phyloP scores from a whole-genome alignment of 2,329 filamentous ascomycete species.

The Trichophaea hybrida region DNA sequence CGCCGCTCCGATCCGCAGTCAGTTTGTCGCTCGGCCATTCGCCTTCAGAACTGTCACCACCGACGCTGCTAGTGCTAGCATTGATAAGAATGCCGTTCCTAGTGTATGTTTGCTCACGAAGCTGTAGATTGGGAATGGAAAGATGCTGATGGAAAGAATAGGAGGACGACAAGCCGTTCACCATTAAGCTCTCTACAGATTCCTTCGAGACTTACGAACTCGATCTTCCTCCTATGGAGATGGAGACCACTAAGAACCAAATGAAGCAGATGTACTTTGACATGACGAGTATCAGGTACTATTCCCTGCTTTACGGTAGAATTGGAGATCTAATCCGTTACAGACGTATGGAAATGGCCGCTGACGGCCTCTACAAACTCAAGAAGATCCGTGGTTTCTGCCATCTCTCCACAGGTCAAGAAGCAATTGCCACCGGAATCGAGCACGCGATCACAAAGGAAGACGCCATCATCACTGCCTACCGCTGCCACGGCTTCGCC shows the following conservation, averaged over 20 bases:
- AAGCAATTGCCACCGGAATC: constrained; percentile 92
- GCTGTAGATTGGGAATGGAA: constrained; percentile 32
- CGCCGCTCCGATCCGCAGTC: constrained; percentile 39
- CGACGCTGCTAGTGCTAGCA: constrained; percentile 80
- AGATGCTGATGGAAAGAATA: constrained; percentile 31
- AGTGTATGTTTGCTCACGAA: constrained; percentile 43
- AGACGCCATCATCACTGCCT: constrained; percentile 93
- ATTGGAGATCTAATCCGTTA: neutral
- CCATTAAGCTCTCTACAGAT: constrained; percentile 87
- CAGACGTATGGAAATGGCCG: constrained; percentile 99
- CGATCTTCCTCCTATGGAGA: constrained; percentile 83
- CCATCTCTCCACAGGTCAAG: constrained; percentile 93
- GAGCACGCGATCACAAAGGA: constrained; percentile 85
- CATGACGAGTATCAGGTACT: constrained; percentile 88
- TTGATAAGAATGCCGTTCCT: constrained; percentile 61
- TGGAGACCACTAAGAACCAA: constrained; percentile 92
- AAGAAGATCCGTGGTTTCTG: constrained; percentile 99
- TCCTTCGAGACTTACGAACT: constrained; percentile 99
- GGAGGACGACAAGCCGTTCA: constrained; percentile 90
- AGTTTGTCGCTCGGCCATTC: constrained; percentile 35
- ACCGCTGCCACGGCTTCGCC: constrained; percentile 97
- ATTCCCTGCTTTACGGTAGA: constrained; percentile 7
- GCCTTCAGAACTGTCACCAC: constrained; percentile 74
- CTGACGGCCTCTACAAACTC: constrained; percentile 98
- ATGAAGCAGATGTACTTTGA: constrained; percentile 98